phyloP scores from a whole-genome alignment of 1,139 yeast species.

The Yamadazyma epiphylla region DNA sequence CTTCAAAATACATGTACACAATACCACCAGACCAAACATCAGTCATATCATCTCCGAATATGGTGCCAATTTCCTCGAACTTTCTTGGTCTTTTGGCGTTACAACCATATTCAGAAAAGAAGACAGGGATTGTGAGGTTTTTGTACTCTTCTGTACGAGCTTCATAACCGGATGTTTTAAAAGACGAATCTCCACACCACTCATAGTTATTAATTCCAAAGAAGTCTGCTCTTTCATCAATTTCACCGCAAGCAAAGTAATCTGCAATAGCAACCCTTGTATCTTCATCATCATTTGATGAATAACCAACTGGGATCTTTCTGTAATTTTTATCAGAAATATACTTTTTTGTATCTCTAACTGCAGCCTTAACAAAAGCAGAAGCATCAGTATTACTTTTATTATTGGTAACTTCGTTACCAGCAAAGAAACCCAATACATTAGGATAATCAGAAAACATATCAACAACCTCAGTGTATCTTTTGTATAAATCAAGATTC shows the following conservation, averaged over 20 bases:
- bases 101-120: conserved; percentile 94
- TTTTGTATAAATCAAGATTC: conserved; percentile 58
- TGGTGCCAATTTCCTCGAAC: conserved; percentile 66
- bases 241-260: conserved; percentile 78
- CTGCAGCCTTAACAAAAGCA: conserved; percentile 85
- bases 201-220: conserved; percentile 94
- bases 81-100: conserved; percentile 61
- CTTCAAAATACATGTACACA: conserved; percentile 86
- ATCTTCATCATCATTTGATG: conserved; percentile 76
- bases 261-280: conserved; percentile 73
- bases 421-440: conserved; percentile 85
- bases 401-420: conserved; percentile 84
- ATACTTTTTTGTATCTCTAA: conserved; percentile 79
- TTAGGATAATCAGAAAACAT: conserved; percentile 68
- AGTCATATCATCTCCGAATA: conserved; percentile 62
- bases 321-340: conserved; percentile 63
- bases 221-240: conserved; percentile 71
- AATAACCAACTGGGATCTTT: conserved; percentile 80
- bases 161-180: conserved; percentile 64
- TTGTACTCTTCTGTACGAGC: conserved; percentile 69
- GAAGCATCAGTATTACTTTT: conserved; percentile 71
- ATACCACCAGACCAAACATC: conserved; percentile 91
- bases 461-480: conserved; percentile 74
- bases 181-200: conserved; percentile 85
- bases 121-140: conserved; percentile 73